Conservation (phyloP, 164 flowering plant genomes). For the Chloranthus sessilifolius region DNA sequence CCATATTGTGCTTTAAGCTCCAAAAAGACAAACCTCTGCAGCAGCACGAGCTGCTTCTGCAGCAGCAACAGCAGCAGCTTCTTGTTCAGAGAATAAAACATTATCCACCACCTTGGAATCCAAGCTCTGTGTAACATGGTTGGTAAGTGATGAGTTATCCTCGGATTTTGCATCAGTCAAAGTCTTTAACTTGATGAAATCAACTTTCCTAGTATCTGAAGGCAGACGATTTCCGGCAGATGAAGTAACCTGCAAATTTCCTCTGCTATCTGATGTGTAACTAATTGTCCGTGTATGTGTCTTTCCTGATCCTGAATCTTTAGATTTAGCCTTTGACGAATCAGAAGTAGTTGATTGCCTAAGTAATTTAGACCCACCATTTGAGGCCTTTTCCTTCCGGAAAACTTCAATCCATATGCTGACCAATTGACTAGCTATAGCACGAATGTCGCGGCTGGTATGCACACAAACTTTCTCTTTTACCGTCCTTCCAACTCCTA, state of each 20-base stretch:
- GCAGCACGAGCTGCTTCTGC: slow-evolving; percentile 96
- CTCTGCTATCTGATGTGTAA: slow-evolving; percentile 29
- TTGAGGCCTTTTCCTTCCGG: slow-evolving; percentile 87
- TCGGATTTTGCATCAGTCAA: slow-evolving; percentile 35
- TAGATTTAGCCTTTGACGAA: slow-evolving; percentile 48
- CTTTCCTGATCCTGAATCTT: slow-evolving; percentile 43
- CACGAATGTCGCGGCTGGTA: slow-evolving; percentile 98
- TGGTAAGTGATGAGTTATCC: slow-evolving; percentile 32
- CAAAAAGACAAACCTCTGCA: slow-evolving; percentile 69
- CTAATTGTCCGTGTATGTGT: slow-evolving; percentile 38
- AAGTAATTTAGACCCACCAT: slow-evolving; percentile 48
- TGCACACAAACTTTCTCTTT: slow-evolving; percentile 97
- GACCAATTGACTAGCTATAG: slow-evolving; percentile 94
- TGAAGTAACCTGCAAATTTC: slow-evolving; percentile 23
- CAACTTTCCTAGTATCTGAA: slow-evolving; percentile 37
- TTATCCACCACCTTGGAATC: slow-evolving; percentile 39
- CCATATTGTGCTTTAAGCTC: too few relatives aligned
- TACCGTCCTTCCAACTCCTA: slow-evolving; percentile 94
- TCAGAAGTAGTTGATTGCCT: slow-evolving; percentile 52
- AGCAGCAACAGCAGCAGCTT: slow-evolving; percentile 83
- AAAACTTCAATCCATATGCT: slow-evolving; percentile 91
- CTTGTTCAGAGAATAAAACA: slow-evolving; percentile 69
- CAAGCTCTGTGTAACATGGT: slow-evolving; percentile 24
- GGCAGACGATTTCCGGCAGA: slow-evolving; percentile 36
- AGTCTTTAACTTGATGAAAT: slow-evolving; percentile 32